Conservation (phyloP, 257 asterid genomes). For the Plantago ovata region DNA sequence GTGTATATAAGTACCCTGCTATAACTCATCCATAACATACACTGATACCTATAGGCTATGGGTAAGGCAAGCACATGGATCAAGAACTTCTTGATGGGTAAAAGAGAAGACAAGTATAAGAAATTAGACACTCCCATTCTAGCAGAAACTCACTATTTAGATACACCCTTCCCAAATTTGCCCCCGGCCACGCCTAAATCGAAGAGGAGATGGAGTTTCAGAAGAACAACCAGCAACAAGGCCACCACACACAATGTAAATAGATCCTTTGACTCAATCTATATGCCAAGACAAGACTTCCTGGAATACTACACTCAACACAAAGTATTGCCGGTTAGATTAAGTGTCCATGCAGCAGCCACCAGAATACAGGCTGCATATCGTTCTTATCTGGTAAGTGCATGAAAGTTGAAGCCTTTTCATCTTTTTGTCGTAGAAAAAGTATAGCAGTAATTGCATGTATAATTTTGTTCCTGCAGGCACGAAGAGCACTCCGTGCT, state of each 20-base stretch:
- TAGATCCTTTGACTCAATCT: conserved; percentile 43
- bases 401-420: background rate
- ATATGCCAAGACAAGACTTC: conserved; percentile 29
- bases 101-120: conserved; percentile 44
- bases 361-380: conserved; percentile 60
- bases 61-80: conserved; percentile 77
- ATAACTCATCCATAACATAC: background rate
- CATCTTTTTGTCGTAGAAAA: background rate
- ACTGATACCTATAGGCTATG: conserved; percentile 29
- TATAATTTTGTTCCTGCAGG: conserved; percentile 38
- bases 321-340: conserved; percentile 1
- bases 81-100: conserved; percentile 58
- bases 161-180: conserved; percentile 13
- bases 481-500: conserved; percentile 66
- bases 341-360: conserved; percentile 46
- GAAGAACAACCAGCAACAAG: conserved; percentile 31
- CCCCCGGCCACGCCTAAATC: conserved; percentile 31
- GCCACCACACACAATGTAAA: conserved; percentile 24
- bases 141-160: conserved; percentile 17
- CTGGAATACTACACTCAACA: conserved; percentile 32
- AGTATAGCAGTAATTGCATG: background rate
- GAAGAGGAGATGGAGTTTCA: conserved; percentile 75
- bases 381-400: conserved; percentile 65
- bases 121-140: conserved; percentile 25
- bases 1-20: background rate